These are phyloP conservation scores for Dendrobium chrysotoxum DNA, from an alignment of 106 monocot genomes.

Conservation along the genomic window DNA sequence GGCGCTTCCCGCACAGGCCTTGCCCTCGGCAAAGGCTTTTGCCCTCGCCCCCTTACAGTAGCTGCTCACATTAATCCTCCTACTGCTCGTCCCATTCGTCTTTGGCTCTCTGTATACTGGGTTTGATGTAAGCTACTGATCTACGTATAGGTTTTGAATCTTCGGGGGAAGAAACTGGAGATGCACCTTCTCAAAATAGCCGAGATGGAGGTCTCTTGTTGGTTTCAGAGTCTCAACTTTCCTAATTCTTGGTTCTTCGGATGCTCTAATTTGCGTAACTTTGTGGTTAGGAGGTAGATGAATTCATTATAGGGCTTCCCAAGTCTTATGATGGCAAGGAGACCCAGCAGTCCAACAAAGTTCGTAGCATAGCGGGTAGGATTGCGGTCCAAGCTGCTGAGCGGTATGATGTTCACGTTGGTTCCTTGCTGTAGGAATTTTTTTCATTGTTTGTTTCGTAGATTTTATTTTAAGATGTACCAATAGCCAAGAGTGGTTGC, in stretches of 20 bases:
- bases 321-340: slow-evolving; percentile 67
- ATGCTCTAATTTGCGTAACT: background rate
- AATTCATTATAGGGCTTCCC: slow-evolving; percentile 82
- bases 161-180: slow-evolving; percentile 78
- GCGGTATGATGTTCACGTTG: slow-evolving; percentile 25
- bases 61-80: background rate
- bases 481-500: background rate
- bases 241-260: background rate
- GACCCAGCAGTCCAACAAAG: slow-evolving; percentile 83
- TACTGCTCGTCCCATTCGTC: background rate
- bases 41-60: slow-evolving; percentile 64
- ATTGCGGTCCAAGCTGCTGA: slow-evolving; percentile 81
- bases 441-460: background rate
- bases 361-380: slow-evolving; percentile 80
- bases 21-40: slow-evolving; percentile 76
- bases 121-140: background rate
- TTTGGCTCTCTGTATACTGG: background rate
- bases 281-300: slow-evolving; percentile 63
- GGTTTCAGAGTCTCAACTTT: background rate
- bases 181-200: slow-evolving; percentile 61
- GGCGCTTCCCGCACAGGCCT: slow-evolving; percentile 69
- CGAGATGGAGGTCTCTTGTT: slow-evolving; percentile 35
- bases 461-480: background rate
- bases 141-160: slow-evolving; percentile 49
- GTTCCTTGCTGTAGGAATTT: background rate